Base-by-base conservation (phyloP, 2,329 filamentous ascomycete genomes). In the Talaromyces albobiverticillius region DNA sequence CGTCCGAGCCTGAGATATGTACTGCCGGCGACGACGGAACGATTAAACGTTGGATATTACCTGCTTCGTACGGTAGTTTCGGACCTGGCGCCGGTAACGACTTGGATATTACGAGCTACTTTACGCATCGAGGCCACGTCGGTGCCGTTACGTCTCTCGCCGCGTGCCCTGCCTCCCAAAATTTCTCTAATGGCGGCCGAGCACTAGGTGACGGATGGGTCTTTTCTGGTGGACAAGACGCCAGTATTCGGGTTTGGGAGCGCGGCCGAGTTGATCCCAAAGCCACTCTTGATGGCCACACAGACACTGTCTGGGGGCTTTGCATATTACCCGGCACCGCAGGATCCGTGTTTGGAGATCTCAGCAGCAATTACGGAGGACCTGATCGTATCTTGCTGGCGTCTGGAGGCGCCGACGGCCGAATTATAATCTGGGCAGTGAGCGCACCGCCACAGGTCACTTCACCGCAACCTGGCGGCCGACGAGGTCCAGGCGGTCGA, bases 31-130 rank as follows among this genome's bases (percentile, higher is more conserved):
- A 99, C 64, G 94, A 99, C 68, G 93, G 93, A 54, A 88, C 93
- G 63, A 89, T 99, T 69, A 99, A 99, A 72, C 85, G 94, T 50
- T 99, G 95, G 86, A 92, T 95, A 64, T 91, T 99, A 57, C 94
- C 94, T 9, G 83, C 84, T 16, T 86, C 89, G 40, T 88, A 92
- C 60, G 88, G 87, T 53, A 82, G 76, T 50, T 82, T 80, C 71
- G 78, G 62, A 64, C 75, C 67, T 68, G 70, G 78, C 57, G 81
- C 80, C 18, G 80, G 82, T 48, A 89, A 85, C 25, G 94, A 97
- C 69, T 81, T 96, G 22, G 94, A 99, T 67, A 91, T 97, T 9
- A 86, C 85, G 29, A 92, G 91, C 60, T 94, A 94, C 71, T 97
- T 96, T 69, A 97, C 94, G 0, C 94, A 99, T 68, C 85, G 94